Percentiles rank a stretch among this genome's conserved stretches.
phyloP scores from a whole-genome alignment of 495 filamentous ascomycete species.

The Penicillium fimorum region DNA sequence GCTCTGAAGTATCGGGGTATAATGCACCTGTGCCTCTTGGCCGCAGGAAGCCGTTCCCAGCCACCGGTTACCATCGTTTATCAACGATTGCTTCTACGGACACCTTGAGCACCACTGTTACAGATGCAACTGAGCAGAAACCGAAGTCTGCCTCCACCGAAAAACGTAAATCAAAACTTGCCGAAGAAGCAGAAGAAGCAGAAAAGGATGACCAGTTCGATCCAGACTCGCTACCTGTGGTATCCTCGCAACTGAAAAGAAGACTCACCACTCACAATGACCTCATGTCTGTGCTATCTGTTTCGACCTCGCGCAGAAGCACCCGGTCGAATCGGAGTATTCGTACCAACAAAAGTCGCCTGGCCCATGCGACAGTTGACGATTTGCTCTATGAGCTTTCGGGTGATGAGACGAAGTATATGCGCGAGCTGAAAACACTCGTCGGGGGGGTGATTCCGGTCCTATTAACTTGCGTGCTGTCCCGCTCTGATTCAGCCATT shows the following conservation, averaged over 20 bases:
- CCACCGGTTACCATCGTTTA: slow-evolving; percentile 61
- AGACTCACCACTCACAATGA: slow-evolving; percentile 89
- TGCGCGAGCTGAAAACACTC: slow-evolving; percentile 86
- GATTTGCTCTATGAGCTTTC: slow-evolving; percentile 80
- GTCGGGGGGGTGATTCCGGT: slow-evolving; percentile 97
- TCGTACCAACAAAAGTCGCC: slow-evolving; percentile 64
- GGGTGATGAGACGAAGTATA: slow-evolving; percentile 85
- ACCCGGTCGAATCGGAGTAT: slow-evolving; percentile 69
- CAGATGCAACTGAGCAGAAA: slow-evolving; percentile 28
- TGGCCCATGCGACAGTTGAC: slow-evolving; percentile 62
- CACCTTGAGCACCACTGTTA: slow-evolving; percentile 49
- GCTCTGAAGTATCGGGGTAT: slow-evolving; percentile 40
- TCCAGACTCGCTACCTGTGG: slow-evolving; percentile 36
- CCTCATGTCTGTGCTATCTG: slow-evolving; percentile 85
- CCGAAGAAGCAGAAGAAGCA: slow-evolving; percentile 25
- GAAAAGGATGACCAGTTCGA: slow-evolving; percentile 48
- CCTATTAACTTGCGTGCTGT: slow-evolving; percentile 79
- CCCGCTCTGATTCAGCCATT: slow-evolving; percentile 62
- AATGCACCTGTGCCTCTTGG: slow-evolving; percentile 40
- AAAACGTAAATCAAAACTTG: slow-evolving; percentile 7
- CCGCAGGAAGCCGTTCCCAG: slow-evolving; percentile 56
- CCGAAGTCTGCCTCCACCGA: slow-evolving; percentile 11
- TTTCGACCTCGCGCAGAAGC: slow-evolving; percentile 65
- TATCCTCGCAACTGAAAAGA: slow-evolving; percentile 60
- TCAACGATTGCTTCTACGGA: slow-evolving; percentile 73